These are phyloP conservation scores for Lentinula boryana DNA, from an alignment of 768 basidiomycete genomes.

Conservation along the genomic window DNA sequence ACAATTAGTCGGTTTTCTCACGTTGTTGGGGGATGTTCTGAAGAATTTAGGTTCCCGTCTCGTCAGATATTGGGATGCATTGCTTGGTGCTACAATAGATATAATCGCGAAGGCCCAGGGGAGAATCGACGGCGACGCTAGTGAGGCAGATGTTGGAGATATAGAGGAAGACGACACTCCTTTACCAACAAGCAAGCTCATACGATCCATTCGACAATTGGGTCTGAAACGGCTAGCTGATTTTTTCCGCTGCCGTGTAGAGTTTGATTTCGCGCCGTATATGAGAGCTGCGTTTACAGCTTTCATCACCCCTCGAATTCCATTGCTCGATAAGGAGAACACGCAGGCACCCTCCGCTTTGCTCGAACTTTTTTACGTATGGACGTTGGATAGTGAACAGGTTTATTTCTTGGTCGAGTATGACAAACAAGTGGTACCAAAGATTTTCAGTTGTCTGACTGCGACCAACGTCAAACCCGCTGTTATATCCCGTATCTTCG, in stretches of 20 bases:
- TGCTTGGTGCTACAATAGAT: constrained; percentile 65
- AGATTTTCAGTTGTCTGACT: constrained; percentile 76
- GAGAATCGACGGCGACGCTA: constrained; percentile 35
- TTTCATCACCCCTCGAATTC: constrained; percentile 80
- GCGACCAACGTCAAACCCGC: constrained; percentile 82
- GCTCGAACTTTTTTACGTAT: constrained; percentile 77
- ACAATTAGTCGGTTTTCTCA: constrained; percentile 82
- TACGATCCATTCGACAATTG: constrained; percentile 69
- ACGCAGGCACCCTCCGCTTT: constrained; percentile 88
- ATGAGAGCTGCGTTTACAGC: constrained; percentile 58
- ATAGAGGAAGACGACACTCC: constrained; percentile 23
- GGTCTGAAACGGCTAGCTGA: constrained; percentile 84
- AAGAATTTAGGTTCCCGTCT: constrained; percentile 76
- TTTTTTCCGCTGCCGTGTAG: constrained; percentile 72
- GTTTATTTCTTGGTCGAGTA: constrained; percentile 63
- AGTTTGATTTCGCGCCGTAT: constrained; percentile 73
- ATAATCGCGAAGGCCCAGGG: constrained; percentile 62
- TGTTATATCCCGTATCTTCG: constrained; percentile 77
- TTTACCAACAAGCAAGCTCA: constrained; percentile 28
- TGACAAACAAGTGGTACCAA: constrained; percentile 63
- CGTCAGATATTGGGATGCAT: constrained; percentile 61
- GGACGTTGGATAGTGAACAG: constrained; percentile 57
- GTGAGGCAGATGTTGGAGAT: constrained; percentile 31
- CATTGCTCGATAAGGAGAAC: constrained; percentile 73
- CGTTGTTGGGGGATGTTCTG: constrained; percentile 78